phyloP scores from a whole-genome alignment of 179 eudicot genomes.

The Patellifolia procumbens region DNA sequence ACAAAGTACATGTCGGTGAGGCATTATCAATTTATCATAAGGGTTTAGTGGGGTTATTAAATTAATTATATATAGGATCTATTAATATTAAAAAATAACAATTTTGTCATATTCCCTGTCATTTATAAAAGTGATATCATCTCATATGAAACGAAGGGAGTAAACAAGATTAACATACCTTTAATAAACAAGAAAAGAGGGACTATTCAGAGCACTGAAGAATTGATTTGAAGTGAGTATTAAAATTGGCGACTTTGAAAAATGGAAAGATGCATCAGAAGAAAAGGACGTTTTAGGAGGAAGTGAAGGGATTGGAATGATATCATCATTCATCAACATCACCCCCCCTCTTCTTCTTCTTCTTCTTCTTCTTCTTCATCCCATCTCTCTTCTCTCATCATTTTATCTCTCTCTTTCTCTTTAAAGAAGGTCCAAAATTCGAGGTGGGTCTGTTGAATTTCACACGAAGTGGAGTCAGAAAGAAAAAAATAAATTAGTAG shows the following conservation, averaged over 20 bases:
- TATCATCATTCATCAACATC: constrained; percentile 32
- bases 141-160: too few species aligned
- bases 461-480: neutral
- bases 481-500: too few species aligned
- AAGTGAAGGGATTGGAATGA: constrained; percentile 49
- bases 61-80: too few species aligned
- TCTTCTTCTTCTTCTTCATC: neutral
- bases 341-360: constrained; percentile 4
- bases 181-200: neutral
- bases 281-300: constrained; percentile 52
- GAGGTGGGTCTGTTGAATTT: constrained; percentile 41
- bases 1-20: too few species aligned
- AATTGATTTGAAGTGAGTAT: neutral
- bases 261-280: constrained; percentile 31
- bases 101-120: too few species aligned
- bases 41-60: too few species aligned
- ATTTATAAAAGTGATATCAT: too few species aligned
- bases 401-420: neutral
- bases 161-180: too few species aligned
- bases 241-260: constrained; percentile 40
- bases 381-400: constrained; percentile 8
- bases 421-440: constrained; percentile 29
- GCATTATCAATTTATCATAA: too few species aligned
- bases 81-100: too few species aligned
- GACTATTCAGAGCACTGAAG: neutral